Base-by-base conservation (phyloP, 108 stramenopile genomes). In the Fragilariopsis cylindrus region DNA sequence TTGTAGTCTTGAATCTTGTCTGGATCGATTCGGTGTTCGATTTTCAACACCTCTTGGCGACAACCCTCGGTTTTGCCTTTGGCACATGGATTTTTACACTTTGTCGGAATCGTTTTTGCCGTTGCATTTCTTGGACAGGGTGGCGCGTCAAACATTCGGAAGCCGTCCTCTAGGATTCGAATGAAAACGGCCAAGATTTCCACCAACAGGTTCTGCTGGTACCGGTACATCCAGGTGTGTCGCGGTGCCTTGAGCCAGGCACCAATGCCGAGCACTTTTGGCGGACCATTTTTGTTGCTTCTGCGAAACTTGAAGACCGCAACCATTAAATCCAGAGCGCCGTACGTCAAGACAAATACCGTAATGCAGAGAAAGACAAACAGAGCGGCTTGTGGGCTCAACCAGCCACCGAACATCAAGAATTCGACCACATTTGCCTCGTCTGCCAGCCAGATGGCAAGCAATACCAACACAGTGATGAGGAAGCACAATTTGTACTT, bases 401-500 rank as follows among this genome's bases (percentile, higher is more conserved):
- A 44, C 21, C 63, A 57, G 5, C 66, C 54, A 7, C 41, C 18
- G n/a, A 50, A 42, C 12, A 30, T 43, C 11, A 76, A 40, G 18
- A 19, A 30, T 11, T 21, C 44, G 15, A 12, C 43, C 1, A 76
- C 0, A 40, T 45, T 16, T 2, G 75, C 67, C 8, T 43, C 16
- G 68, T 53, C 21, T 1, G 21, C 55, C 5, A 57, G 16, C 75
- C 75, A 76, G 44, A 13, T 39, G 0, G 75, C 75, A 0, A 76
- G 65, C 13, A 21, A 76, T 54, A 76, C 75, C 7, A 64, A 57
- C 9, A 70, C 48, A 7, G 56, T 16, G 21, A 76, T 48, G n/a
- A 76, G 9, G 13, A 76, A 46, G 69, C 75, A 76, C 11, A 76
- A 48, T 21, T 76, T 76, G 57, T 70, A 76, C 40, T 76, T 76